Conservation (phyloP, 148 eudicot genomes). For the Arbutus unedo region DNA sequence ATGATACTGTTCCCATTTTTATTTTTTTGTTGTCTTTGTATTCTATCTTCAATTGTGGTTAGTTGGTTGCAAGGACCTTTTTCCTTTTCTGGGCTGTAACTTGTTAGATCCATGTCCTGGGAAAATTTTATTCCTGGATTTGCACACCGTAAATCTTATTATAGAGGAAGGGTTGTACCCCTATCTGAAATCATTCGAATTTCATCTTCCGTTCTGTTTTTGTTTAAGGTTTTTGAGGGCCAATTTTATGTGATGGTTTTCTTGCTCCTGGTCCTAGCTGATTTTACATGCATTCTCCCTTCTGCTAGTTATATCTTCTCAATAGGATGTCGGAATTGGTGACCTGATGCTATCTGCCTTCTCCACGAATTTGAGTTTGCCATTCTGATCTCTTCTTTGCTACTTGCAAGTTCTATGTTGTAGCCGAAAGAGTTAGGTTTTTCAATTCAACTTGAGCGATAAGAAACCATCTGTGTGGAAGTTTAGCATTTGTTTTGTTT, state of each 20-base stretch:
- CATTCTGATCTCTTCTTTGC: slow-evolving; percentile 6
- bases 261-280: not conserved
- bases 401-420: not conserved
- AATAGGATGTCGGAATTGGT: not conserved
- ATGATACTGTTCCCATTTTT: not conserved
- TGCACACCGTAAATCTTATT: not conserved
- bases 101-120: not conserved
- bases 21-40: not conserved
- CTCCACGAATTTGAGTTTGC: not conserved
- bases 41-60: not conserved
- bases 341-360: not conserved
- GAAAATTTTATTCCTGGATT: slow-evolving; percentile 1
- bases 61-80: not conserved
- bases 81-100: not conserved
- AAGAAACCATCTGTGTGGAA: not conserved
- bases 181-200: not conserved
- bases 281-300: not conserved
- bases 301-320: not conserved
- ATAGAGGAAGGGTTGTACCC: not conserved
- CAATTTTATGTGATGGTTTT: not conserved
- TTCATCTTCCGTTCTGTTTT: not conserved
- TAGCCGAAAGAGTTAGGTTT: not conserved
- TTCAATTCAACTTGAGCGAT: not conserved
- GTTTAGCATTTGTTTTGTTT: not conserved
- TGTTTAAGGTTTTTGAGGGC: not conserved